These are phyloP conservation scores for Pyronema omphalodes DNA, from an alignment of 495 filamentous ascomycete species.

Conservation along the genomic window DNA sequence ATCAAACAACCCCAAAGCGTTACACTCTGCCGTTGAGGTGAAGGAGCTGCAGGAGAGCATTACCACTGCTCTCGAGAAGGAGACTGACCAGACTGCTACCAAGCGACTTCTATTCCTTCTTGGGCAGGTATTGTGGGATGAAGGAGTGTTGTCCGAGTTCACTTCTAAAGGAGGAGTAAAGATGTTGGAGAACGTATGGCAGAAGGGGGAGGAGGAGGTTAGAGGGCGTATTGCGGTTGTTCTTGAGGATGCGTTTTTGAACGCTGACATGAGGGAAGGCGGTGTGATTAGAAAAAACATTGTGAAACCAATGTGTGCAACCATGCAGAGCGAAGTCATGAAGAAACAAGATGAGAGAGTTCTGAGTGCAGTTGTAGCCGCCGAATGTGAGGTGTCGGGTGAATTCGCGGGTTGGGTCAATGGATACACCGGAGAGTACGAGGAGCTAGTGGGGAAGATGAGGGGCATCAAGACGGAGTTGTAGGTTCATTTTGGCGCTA, in stretches of 20 bases:
- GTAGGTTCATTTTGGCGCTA: too few species aligned
- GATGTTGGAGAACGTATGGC: constrained; percentile 36
- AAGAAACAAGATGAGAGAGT: too few species aligned
- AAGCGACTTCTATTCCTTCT: constrained; percentile 23
- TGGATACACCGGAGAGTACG: too few species aligned
- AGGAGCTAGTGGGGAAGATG: too few species aligned
- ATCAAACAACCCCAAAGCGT: constrained; percentile 46
- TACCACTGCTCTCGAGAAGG: constrained; percentile 12
- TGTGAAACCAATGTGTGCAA: constrained; percentile 8
- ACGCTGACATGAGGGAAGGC: constrained; percentile 37
- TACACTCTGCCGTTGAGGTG: constrained; percentile 28
- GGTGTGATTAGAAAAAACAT: neutral
- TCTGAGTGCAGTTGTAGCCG: too few species aligned
- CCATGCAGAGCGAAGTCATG: too few species aligned
- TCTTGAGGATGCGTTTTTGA: constrained; percentile 41
- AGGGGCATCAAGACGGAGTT: too few species aligned
- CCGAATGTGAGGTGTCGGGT: too few species aligned
- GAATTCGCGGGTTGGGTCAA: too few species aligned
- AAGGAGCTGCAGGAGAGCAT: constrained; percentile 1
- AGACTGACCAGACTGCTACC: constrained; percentile 17
- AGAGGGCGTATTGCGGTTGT: constrained; percentile 31
- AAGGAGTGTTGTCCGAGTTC: constrained; percentile 12
- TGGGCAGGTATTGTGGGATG: constrained; percentile 17
- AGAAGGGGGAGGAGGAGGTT: constrained; percentile 28
- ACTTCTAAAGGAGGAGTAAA: constrained; percentile 15